Evolutionary conservation across 2,329 filamentous ascomycete genomes (phyloP), one percentile per base, ranked within the genome.

Genomic region (Chaetomiaceae sp.): DNA sequence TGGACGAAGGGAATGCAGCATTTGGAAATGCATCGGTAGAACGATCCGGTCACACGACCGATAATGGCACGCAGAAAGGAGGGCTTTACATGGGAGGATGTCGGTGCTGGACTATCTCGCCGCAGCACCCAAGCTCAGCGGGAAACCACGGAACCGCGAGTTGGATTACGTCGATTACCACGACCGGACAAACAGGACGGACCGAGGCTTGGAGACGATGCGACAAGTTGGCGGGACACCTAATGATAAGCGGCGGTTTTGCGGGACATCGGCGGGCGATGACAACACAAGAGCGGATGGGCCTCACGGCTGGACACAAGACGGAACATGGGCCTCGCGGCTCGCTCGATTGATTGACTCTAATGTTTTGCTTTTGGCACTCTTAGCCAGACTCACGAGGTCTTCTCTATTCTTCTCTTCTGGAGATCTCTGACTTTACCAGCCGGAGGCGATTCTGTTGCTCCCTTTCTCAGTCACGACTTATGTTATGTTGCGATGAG

Each of bases 231-330:
- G 29, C 18, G 12, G 32, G n/a, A 42, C 38, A 47, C 41, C 22
- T 45, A 26, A 45, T 44, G 34, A 38, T 12, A 26, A 18, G n/a
- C 19, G 19, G 4, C 12, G 11, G 20, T 34, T 17, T 6, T 30
- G 6, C n/a, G 14, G 11, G 22, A 24, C 36, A 17, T 33, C 30
- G 37, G 45, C 12, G 36, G n/a, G 36, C 26, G 50, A 47, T 29
- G 39, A 45, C 26, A 42, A 32, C 22, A 37, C 33, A 54, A 55
- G 51, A 56, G 32, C 12, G 47, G 46, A 53, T 50, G 50, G 50
- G 60, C 61, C 60, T 62, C 60, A 47, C 59, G 60, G 59, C 59
- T 54, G 54, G 49, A 58, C n/a, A 56, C 50, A 63, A 58, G 54
- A 60, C 53, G 50, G 57, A 49, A 49, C 49, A 45, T 50, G 51